A percentile compares a stretch with the other conserved stretches of the same genome.
These are phyloP conservation scores for Linum trigynum DNA, from an alignment of 345 rosid genomes.

Conservation along the genomic window DNA sequence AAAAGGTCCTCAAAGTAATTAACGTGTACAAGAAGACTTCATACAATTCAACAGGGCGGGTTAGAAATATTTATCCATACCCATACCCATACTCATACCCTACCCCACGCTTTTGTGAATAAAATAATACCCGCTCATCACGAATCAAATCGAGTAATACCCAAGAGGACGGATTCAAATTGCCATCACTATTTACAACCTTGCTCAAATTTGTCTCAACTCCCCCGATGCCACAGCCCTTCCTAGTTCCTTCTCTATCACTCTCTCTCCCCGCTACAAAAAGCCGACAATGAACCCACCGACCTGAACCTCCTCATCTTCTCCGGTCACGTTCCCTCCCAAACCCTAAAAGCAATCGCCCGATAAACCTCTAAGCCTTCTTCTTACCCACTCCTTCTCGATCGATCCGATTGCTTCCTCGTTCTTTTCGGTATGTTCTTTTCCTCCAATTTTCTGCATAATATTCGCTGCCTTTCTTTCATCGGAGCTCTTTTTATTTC, in stretches of 20 bases:
- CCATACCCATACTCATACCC: too few species aligned
- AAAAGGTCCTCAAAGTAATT: too few species aligned
- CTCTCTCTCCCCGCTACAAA: background rate
- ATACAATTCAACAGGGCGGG: too few species aligned
- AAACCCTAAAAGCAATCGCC: background rate
- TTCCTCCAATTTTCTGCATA: background rate
- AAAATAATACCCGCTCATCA: too few species aligned
- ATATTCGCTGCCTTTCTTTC: background rate
- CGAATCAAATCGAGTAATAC: too few species aligned
- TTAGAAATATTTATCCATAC: too few species aligned
- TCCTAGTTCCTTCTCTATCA: background rate
- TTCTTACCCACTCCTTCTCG: background rate
- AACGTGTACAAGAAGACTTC: too few species aligned
- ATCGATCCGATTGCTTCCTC: background rate
- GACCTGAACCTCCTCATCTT: background rate
- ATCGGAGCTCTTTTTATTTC: background rate
- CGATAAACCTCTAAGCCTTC: background rate
- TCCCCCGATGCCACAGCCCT: background rate
- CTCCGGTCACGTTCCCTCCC: background rate
- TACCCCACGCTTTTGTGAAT: too few species aligned
- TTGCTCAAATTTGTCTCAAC: too few species aligned
- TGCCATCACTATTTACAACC: too few species aligned
- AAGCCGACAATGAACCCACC: background rate
- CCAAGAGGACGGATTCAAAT: too few species aligned
- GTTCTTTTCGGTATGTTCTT: background rate